A percentile compares a stretch with the other conserved stretches of the same genome.
These are phyloP conservation scores for Taiwanofungus camphoratus DNA, from an alignment of 1,284 basidiomycete species.

Conservation along the genomic window DNA sequence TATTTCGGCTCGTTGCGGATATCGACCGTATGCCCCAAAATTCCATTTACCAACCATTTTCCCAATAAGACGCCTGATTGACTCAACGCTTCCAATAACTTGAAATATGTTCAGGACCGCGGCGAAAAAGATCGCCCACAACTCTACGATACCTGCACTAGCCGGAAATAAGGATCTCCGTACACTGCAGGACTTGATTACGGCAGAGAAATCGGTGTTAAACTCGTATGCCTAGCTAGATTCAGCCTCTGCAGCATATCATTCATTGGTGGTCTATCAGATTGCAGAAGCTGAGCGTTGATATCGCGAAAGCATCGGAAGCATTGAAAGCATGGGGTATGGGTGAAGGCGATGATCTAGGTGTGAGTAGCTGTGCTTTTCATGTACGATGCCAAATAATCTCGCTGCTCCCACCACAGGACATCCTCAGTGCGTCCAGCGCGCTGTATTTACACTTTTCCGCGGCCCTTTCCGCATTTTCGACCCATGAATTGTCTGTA, in stretches of 20 bases:
- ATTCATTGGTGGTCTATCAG: conserved; percentile 30
- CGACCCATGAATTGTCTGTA: conserved; percentile 68
- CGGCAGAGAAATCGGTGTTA: conserved; percentile 81
- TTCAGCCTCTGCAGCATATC: neutral
- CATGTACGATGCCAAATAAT: too few relatives aligned
- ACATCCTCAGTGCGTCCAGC: conserved; percentile 71
- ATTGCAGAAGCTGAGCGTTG: conserved; percentile 57
- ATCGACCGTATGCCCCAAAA: too few relatives aligned
- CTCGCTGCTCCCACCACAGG: conserved; percentile 42
- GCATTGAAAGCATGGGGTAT: conserved; percentile 75
- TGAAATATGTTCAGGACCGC: conserved; percentile 71
- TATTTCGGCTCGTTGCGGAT: too few relatives aligned
- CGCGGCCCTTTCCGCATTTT: conserved; percentile 66
- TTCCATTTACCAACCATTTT: too few relatives aligned
- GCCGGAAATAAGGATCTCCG: conserved; percentile 80
- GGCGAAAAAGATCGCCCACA: conserved; percentile 78
- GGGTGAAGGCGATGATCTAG: conserved; percentile 85
- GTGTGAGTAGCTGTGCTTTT: conserved; percentile 49
- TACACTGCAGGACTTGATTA: conserved; percentile 84
- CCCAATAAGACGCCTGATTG: too few relatives aligned
- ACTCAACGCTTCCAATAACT: too few relatives aligned
- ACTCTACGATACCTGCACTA: conserved; percentile 71
- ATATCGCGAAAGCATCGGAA: conserved; percentile 70
- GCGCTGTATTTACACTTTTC: conserved; percentile 69
- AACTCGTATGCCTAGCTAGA: conserved; percentile 40